Evolutionary conservation across 495 filamentous ascomycete species (phyloP).

Genomic region (Rostrohypoxylon terebratum): DNA sequence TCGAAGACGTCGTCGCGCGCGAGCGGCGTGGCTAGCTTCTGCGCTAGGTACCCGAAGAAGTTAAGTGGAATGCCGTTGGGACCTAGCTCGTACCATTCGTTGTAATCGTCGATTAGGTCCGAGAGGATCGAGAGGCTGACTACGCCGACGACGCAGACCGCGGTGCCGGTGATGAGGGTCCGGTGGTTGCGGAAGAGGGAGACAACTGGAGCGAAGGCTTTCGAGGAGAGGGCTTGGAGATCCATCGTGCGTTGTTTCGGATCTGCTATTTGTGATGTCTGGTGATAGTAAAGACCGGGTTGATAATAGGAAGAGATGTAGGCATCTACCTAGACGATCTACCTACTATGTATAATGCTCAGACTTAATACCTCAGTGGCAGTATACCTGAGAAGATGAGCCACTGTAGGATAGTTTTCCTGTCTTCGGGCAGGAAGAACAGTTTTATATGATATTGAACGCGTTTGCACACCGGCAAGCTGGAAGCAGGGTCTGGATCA

Average conservation of each 20-base stretch:
- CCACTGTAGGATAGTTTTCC: neutral
- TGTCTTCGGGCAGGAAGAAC: neutral
- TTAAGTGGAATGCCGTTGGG: constrained; percentile 54
- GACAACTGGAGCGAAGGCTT: neutral
- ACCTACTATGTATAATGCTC: neutral
- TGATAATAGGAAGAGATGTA: neutral
- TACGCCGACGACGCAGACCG: constrained; percentile 8
- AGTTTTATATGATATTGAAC: neutral
- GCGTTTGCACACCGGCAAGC: neutral
- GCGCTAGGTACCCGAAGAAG: constrained; percentile 50
- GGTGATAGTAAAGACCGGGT: neutral
- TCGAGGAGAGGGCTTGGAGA: constrained; percentile 2
- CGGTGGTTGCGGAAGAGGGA: constrained; percentile 20
- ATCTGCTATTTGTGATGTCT: neutral
- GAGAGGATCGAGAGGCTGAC: constrained; percentile 13
- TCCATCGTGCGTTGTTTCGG: constrained; percentile 20
- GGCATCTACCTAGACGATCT: neutral
- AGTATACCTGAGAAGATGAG: neutral
- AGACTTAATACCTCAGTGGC: neutral
- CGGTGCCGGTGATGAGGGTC: constrained; percentile 11
- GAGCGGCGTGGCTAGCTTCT: constrained; percentile 32
- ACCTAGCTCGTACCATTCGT: constrained; percentile 50
- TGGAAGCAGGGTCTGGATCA: neutral
- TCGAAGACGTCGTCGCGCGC: constrained; percentile 42
- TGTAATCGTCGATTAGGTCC: constrained; percentile 40